These are phyloP conservation scores for Myriosclerotinia duriaeana DNA, from an alignment of 2,329 filamentous ascomycete species.

Conservation along the genomic window DNA sequence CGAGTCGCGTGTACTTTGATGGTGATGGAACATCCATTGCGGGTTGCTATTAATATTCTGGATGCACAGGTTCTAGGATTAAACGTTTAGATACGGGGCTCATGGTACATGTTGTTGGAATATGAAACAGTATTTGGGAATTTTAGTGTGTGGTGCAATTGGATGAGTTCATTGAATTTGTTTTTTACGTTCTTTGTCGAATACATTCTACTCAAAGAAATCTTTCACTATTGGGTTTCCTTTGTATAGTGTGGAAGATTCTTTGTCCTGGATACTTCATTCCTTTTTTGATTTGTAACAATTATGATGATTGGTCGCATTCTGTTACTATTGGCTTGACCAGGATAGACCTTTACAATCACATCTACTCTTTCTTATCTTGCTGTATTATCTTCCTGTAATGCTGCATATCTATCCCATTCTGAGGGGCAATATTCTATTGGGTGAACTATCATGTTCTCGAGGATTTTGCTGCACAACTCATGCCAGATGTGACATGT, in stretches of 20 bases:
- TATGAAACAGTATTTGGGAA: background rate
- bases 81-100: background rate
- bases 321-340: no score
- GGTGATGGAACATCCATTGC: background rate
- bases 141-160: background rate
- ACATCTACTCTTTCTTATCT: no score
- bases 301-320: no score
- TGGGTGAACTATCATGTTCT: no score
- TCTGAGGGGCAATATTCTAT: no score
- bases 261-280: background rate
- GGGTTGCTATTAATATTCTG: background rate
- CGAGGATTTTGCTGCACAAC: no score
- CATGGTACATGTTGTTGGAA: no score
- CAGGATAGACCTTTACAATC: no score
- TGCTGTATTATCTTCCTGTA: no score
- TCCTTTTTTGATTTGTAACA: background rate
- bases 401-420: no score
- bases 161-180: background rate
- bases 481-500: no score
- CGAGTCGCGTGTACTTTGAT: constrained; percentile 2
- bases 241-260: background rate
- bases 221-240: background rate
- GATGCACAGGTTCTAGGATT: background rate
- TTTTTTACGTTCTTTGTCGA: background rate
- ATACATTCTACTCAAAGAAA: background rate